These are phyloP conservation scores for Umbelopsis sp. DNA, from an alignment of 192 early-diverging fungal species.

Conservation along the genomic window DNA sequence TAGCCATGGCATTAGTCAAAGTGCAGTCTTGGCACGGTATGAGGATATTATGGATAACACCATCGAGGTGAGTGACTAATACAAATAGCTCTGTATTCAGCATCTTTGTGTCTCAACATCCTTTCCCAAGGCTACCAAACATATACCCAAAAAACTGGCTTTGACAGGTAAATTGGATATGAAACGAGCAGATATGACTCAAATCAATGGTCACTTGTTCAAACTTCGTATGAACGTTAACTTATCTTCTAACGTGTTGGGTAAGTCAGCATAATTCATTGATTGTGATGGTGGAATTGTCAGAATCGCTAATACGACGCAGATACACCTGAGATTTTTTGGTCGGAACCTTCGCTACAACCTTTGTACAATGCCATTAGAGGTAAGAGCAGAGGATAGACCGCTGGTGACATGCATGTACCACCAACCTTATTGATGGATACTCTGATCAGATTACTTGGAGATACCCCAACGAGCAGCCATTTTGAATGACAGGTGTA, in stretches of 20 bases:
- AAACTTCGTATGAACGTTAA: conserved; percentile 83
- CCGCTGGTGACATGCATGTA: background rate
- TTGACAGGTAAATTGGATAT: conserved; percentile 56
- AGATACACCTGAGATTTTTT: conserved; percentile 83
- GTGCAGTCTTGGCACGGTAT: conserved; percentile 58
- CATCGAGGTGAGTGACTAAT: conserved; percentile 41
- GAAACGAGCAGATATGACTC: conserved; percentile 54
- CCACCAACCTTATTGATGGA: background rate
- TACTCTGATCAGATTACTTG: conserved; percentile 53
- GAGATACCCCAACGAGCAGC: conserved; percentile 65
- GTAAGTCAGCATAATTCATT: conserved; percentile 33
- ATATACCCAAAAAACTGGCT: conserved; percentile 59
- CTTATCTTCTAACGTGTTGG: conserved; percentile 79
- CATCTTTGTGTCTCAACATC: background rate
- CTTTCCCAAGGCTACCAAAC: conserved; percentile 48
- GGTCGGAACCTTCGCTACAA: conserved; percentile 76
- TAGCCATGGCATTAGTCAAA: conserved; percentile 57
- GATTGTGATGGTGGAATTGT: background rate
- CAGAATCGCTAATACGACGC: no score
- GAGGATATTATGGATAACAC: conserved; percentile 65
- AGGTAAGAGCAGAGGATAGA: conserved; percentile 34
- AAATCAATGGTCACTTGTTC: conserved; percentile 63
- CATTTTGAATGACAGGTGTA: conserved; percentile 58
- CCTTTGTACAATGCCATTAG: conserved; percentile 80
- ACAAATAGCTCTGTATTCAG: background rate